Base-by-base conservation (phyloP, 176 grass and related monocot genomes). In the Echinochloa phyllopogon region DNA sequence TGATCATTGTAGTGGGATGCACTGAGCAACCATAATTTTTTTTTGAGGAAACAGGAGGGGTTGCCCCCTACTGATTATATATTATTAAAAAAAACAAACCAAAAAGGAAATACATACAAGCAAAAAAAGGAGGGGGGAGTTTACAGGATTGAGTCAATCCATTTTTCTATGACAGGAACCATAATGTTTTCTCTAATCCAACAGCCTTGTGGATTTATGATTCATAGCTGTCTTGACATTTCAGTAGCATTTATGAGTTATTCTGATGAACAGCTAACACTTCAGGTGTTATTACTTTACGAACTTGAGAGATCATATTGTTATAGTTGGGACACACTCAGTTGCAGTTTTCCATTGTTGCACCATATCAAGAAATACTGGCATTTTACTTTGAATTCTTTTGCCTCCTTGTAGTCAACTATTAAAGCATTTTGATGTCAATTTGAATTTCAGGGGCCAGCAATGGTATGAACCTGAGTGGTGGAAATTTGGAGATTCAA, bases 401-500 rank as follows among this genome's bases (percentile, higher is more conserved):
- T 78, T 71, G 47, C 74, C 16, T 52, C 62, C 73, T 68, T 36
- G 75, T 68, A 79, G 33, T 49, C 25, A 8, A 38, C 20, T 21
- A 83, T 55, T 53, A 36, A 85, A 77, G 40, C 29, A 51, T 39
- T 40, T 59, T 84, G 10, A 45, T 65, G n/a, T 8, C 27, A 61
- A 59, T 52, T 73, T 76, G 13, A 52, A 49, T 95, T 92, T 49
- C 86, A 96, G 96, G 88, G 91, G 86, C 20, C 92, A 92, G 85
- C 96, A 91, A 78, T 99, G 96, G 96, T 99, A 94, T 68, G 96
- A 99, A 84, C 96, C 96, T 63, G 96, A 99, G 64, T 99, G 96
- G 96, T 99, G 93, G 96, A 99, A 99, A 89, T 99, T 99, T 87
- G 96, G 96, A 86, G 96, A 99, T 81, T 81, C 91, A 61, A 99